A percentile compares a stretch with the other conserved stretches of the same genome.
Evolutionary conservation across 257 asterid species (phyloP).

Genomic region (Mitragyna speciosa): DNA sequence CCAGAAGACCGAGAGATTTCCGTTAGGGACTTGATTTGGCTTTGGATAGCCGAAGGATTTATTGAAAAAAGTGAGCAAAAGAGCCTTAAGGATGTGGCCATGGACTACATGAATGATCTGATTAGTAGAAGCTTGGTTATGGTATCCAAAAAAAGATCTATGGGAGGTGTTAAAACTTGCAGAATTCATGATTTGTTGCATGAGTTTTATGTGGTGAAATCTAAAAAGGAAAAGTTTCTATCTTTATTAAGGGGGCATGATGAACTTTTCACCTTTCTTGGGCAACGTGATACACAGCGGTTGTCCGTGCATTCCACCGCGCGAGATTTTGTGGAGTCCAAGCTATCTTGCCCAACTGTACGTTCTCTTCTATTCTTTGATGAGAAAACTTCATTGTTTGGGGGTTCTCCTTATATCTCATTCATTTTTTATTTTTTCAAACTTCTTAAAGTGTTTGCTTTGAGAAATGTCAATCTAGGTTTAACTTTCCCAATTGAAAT

Average conservation of each 20-base stretch:
- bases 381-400: no score
- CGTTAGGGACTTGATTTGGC: neutral
- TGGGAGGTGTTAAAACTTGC: neutral
- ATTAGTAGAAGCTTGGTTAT: neutral
- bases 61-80: neutral
- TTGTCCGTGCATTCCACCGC: neutral
- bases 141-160: neutral
- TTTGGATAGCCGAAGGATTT: neutral
- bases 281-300: neutral
- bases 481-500: neutral
- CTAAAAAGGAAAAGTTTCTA: neutral
- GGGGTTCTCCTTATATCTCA: no score
- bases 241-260: neutral
- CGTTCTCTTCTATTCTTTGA: neutral
- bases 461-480: neutral
- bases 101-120: neutral
- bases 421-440: neutral
- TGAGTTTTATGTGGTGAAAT: neutral
- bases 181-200: neutral
- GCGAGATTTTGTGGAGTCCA: neutral
- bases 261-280: neutral
- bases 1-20: neutral
- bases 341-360: neutral
- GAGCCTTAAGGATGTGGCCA: neutral
- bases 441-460: conserved; percentile 3